Conservation (phyloP, 441 rosid species). For the Lepidium campestre region DNA sequence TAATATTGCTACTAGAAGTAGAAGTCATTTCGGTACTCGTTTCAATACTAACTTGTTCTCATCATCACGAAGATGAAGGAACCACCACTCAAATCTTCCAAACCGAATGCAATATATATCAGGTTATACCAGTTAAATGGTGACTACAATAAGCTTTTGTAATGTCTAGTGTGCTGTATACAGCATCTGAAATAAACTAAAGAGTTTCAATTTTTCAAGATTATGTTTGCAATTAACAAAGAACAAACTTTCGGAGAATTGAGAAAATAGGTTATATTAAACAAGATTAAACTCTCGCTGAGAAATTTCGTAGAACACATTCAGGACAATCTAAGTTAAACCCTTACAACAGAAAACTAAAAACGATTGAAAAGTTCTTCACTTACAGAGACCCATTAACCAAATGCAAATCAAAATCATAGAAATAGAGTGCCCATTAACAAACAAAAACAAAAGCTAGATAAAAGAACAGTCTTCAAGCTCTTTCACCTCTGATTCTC, state of each 20-base stretch:
- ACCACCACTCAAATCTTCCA: not conserved
- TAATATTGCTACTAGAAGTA: not conserved
- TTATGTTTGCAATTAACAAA: not conserved
- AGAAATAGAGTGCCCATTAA: not conserved
- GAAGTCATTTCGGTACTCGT: not conserved
- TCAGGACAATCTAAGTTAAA: not conserved
- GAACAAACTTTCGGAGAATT: not conserved
- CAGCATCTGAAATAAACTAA: not conserved
- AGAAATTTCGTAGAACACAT: constrained; percentile 3
- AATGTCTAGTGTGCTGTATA: not conserved
- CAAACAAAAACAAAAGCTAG: not conserved
- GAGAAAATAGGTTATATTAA: not conserved
- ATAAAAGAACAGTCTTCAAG: not conserved
- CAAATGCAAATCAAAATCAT: not conserved
- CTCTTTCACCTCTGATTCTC: constrained; percentile 27
- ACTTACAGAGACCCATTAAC: not conserved
- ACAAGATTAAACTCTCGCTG: not conserved
- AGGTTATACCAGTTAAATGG: not conserved
- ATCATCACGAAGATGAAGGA: not conserved
- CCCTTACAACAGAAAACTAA: not conserved
- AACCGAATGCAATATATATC: not conserved
- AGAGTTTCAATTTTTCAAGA: not conserved
- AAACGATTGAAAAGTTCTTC: not conserved
- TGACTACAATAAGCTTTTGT: not conserved
- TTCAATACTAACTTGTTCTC: constrained; percentile 11